Evolutionary conservation across 345 rosid species (phyloP), one percentile per base, ranked within the genome.

Genomic region (Angophora floribunda): DNA sequence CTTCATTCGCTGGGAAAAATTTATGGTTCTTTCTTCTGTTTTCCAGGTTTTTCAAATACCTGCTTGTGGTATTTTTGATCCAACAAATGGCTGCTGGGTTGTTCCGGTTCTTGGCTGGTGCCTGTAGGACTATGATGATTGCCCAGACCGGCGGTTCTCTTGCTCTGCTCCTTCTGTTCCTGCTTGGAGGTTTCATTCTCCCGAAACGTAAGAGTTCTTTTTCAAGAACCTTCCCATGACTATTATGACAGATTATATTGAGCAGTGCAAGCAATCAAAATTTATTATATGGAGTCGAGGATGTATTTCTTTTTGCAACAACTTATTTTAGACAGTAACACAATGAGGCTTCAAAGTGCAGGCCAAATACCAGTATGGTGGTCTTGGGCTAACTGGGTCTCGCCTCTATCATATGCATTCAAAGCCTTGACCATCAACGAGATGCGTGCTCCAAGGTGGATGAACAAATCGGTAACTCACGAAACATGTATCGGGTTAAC

Each of bases 301-400:
- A 49, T 89, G 28, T 19, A 65, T 86, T 87, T 59, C 21, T 89
- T 63, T 63, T 63, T 8, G 80, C 10, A 8, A 13, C 75, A 63
- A 41, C 75, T 63, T 63, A 63, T 63, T 63, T 63, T 41, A 75
- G 28, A 36, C 26, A 70, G 47, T 75, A 75, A 75, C 49, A 10
- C 49, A 75, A 75, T 75, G 10, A 41, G 84, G 84, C 84, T 41
- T 75, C 49, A 2, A 75, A 75, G 28, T 75, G 91, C 93, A 96
- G 99, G 88, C 85, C 55, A 93, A 44, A 95, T 98, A 89, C 99
- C 99, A 52, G 86, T 26, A 12, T 96, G 99, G 97, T 98, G 98
- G 98, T 84, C 85, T 41, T 98, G 99, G 99, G 99, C 91, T 86
- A 93, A 98, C 87, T 98, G 99, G 99, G 88, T 96, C 85, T 98